These are phyloP conservation scores for Penicillium goetzii DNA, from an alignment of 495 filamentous ascomycete species.

Conservation along the genomic window DNA sequence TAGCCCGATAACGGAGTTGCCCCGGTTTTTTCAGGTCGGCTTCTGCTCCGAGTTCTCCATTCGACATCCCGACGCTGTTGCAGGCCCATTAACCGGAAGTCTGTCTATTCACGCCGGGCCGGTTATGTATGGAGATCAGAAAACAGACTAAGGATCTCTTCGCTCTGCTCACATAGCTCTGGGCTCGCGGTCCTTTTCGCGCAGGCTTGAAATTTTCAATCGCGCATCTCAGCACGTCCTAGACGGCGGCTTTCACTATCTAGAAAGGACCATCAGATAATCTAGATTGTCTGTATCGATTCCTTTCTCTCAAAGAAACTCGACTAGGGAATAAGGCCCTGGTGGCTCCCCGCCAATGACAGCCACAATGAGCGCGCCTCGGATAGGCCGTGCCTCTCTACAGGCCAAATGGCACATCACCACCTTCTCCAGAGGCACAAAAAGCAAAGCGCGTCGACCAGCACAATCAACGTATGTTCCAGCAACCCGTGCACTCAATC, in stretches of 20 bases:
- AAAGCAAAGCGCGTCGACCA: slow-evolving; percentile 27
- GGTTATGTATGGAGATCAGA: neutral
- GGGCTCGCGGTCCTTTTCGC: neutral
- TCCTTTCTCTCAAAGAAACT: neutral
- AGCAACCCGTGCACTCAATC: neutral
- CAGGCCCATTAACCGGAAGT: neutral
- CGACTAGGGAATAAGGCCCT: neutral
- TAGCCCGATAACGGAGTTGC: slow-evolving; percentile 28
- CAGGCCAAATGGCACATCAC: slow-evolving; percentile 11
- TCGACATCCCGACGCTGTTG: slow-evolving; percentile 3
- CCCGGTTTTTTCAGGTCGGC: slow-evolving; percentile 9
- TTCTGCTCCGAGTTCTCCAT: slow-evolving; percentile 16
- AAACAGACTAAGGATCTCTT: neutral
- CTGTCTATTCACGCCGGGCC: neutral
- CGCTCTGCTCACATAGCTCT: neutral
- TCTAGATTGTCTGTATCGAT: neutral
- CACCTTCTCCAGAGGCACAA: slow-evolving; percentile 18
- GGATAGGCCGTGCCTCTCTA: slow-evolving; percentile 17
- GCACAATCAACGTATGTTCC: slow-evolving; percentile 22
- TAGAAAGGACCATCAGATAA: neutral
- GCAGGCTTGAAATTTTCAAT: slow-evolving; percentile 1
- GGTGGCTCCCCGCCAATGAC: neutral
- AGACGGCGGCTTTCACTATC: neutral
- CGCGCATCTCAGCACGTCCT: slow-evolving; percentile 2
- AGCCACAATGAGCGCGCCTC: slow-evolving; percentile 23